A percentile compares a stretch with the other conserved stretches of the same genome.
Evolutionary conservation across 495 filamentous ascomycete genomes (phyloP).

Genomic region (Xylaria palmicola): DNA sequence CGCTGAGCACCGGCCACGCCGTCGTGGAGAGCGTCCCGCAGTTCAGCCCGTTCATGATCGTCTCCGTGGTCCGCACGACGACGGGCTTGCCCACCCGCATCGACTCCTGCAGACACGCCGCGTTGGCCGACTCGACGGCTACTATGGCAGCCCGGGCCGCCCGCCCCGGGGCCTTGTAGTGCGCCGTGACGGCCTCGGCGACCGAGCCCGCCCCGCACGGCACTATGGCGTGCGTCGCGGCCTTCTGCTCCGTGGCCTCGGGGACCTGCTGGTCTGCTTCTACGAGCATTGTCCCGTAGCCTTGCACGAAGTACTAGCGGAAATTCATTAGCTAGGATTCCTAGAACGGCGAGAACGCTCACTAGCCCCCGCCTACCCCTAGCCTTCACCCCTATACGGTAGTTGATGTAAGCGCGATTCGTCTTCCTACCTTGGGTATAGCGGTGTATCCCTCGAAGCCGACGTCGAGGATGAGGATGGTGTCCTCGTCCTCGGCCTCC

Average conservation of each 20-base stretch:
- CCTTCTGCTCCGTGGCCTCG: conserved; percentile 23
- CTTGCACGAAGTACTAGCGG: conserved; percentile 62
- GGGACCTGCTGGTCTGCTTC: conserved; percentile 59
- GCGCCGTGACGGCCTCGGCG: conserved; percentile 55
- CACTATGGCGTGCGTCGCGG: conserved; percentile 48
- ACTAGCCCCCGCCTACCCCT: background rate
- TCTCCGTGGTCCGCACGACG: conserved; percentile 50
- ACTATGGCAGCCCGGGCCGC: conserved; percentile 36
- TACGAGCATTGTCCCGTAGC: conserved; percentile 64
- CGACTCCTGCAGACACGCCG: conserved; percentile 56
- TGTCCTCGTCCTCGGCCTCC: conserved; percentile 32
- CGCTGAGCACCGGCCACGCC: conserved; percentile 57
- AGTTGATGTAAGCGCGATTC: too few relatives aligned
- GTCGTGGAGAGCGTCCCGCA: conserved; percentile 63
- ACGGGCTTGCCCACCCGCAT: conserved; percentile 44
- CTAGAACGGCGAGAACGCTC: background rate
- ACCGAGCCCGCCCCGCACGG: conserved; percentile 67
- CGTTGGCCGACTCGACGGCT: conserved; percentile 60
- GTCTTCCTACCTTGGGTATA: conserved; percentile 42
- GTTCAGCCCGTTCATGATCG: conserved; percentile 67
- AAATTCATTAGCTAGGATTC: background rate
- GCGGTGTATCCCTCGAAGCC: conserved; percentile 60
- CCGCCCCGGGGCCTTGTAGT: conserved; percentile 49
- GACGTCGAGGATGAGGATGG: conserved; percentile 62
- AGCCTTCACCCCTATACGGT: background rate